Evolutionary conservation across 179 eudicot species (phyloP).

Genomic region (Camellia oleifera): DNA sequence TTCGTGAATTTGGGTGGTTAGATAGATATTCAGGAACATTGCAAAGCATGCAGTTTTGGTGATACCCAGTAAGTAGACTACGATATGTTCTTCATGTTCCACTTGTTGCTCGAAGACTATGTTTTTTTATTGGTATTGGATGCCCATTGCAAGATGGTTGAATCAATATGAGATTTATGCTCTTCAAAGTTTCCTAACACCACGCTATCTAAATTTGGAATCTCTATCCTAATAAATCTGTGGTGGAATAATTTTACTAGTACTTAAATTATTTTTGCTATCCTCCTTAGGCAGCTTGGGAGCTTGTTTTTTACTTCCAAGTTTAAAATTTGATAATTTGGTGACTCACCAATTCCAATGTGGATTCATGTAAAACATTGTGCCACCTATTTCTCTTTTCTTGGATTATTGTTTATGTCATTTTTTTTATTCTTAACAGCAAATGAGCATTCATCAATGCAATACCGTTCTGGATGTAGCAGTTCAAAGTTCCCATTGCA

Average conservation of each 20-base stretch:
- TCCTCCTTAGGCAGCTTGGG: neutral
- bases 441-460: slow-evolving; percentile 32
- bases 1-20: neutral
- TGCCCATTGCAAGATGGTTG: neutral
- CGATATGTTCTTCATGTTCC: neutral
- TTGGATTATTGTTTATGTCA: neutral
- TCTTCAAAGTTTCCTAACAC: neutral
- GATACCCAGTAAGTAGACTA: neutral
- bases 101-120: neutral
- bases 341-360: neutral
- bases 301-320: neutral
- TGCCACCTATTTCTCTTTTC: neutral
- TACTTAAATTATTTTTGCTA: neutral
- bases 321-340: neutral
- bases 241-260: neutral
- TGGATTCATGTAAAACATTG: neutral
- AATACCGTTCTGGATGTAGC: slow-evolving; percentile 51
- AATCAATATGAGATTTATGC: neutral
- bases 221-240: neutral
- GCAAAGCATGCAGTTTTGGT: neutral
- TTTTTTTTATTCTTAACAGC: slow-evolving; percentile 13
- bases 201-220: neutral
- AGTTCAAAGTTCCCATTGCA: slow-evolving; percentile 73
- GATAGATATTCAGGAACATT: neutral
- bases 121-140: neutral